Conservation (phyloP, 2,329 filamentous ascomycete species). For the Sclerotinia borealis region DNA sequence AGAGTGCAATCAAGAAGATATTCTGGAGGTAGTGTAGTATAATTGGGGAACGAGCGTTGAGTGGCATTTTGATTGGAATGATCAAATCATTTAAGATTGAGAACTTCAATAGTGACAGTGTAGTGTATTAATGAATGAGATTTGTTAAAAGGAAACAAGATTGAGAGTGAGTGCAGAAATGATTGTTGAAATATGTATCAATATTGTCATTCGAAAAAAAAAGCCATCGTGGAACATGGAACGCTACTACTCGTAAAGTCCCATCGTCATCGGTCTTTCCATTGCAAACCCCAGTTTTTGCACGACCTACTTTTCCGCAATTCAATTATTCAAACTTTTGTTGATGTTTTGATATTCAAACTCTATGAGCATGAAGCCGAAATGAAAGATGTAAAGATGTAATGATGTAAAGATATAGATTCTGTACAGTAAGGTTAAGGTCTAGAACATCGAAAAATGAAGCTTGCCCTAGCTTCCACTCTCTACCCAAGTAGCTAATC, state of each 20-base stretch:
- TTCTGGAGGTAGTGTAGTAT: slow-evolving; percentile 42
- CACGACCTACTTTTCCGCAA: background rate
- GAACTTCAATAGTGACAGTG: background rate
- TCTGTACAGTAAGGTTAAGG: too few species aligned
- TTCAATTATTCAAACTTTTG: background rate
- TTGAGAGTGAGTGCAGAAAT: background rate
- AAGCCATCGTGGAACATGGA: background rate
- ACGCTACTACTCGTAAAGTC: background rate
- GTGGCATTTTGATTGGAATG: background rate
- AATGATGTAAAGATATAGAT: too few species aligned
- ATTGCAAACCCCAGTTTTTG: background rate
- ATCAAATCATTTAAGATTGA: background rate
- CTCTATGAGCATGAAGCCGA: background rate
- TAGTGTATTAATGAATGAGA: too few species aligned
- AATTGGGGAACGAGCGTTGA: slow-evolving; percentile 16
- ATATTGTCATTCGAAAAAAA: background rate
- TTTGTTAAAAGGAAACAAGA: too few species aligned
- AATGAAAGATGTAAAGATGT: background rate
- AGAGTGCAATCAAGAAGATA: slow-evolving; percentile 36
- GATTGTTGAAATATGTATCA: background rate
- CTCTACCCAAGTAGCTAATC: background rate
- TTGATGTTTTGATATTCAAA: background rate
- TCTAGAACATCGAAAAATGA: background rate
- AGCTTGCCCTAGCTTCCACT: too few species aligned
- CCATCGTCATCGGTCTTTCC: background rate